These are phyloP conservation scores for Scutellaria baicalensis DNA, from an alignment of 257 asterid genomes.

Conservation along the genomic window DNA sequence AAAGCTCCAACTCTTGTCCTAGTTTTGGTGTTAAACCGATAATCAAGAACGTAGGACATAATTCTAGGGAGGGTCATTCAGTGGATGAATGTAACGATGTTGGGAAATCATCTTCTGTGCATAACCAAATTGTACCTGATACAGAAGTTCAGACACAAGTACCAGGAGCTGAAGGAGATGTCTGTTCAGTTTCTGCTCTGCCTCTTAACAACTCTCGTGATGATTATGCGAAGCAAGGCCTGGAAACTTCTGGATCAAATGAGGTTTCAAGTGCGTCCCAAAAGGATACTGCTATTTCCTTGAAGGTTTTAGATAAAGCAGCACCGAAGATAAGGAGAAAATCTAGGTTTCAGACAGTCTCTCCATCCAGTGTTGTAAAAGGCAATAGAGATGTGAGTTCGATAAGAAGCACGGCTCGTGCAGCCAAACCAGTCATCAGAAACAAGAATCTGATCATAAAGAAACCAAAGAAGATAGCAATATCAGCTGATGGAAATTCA, in stretches of 20 bases:
- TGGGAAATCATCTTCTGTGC: slow-evolving; percentile 3
- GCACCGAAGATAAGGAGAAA: slow-evolving; percentile 57
- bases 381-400: slow-evolving; percentile 43
- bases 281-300: slow-evolving; percentile 26
- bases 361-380: slow-evolving; percentile 41
- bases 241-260: slow-evolving; percentile 19
- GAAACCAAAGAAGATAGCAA: slow-evolving; percentile 47
- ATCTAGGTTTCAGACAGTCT: slow-evolving; percentile 39
- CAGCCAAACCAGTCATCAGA: slow-evolving; percentile 51
- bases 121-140: slow-evolving; percentile 16
- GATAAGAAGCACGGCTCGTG: slow-evolving; percentile 37
- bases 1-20: slow-evolving; percentile 10
- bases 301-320: slow-evolving; percentile 33
- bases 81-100: slow-evolving; percentile 11
- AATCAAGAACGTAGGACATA: slow-evolving; percentile 8
- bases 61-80: slow-evolving; percentile 8
- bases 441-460: slow-evolving; percentile 45
- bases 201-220: slow-evolving; percentile 10
- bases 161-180: slow-evolving; percentile 22
- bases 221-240: slow-evolving; percentile 14
- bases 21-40: background rate
- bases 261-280: slow-evolving; percentile 21
- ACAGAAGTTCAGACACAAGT: slow-evolving; percentile 15
- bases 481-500: slow-evolving; percentile 13
- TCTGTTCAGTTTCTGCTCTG: slow-evolving; percentile 9